Evolutionary conservation across 768 basidiomycete genomes (phyloP).

Genomic region (Clathrus columnatus): DNA sequence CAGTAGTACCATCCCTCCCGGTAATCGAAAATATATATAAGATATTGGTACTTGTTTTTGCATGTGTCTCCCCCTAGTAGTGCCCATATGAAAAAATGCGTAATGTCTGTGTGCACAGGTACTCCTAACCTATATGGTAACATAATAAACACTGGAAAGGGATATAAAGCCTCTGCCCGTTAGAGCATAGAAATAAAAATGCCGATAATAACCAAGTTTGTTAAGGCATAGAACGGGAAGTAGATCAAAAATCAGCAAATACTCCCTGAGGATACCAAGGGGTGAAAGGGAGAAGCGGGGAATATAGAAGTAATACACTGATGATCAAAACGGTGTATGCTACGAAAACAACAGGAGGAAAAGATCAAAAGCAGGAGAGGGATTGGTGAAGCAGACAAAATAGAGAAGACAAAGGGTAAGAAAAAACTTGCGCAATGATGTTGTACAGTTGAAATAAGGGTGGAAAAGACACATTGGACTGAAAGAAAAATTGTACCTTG

Average conservation of each 20-base stretch:
- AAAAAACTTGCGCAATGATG: conserved; percentile 7
- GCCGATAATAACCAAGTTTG: neutral
- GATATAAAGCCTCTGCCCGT: neutral
- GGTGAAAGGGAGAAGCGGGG: neutral
- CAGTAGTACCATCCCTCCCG: no score
- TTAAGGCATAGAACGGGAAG: neutral
- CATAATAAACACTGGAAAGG: neutral
- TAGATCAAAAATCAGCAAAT: neutral
- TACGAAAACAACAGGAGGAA: conserved; percentile 10
- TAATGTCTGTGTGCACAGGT: no score
- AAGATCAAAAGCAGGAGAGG: conserved; percentile 2
- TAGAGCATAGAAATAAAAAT: neutral
- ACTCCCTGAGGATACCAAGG: neutral
- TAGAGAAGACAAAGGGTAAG: neutral
- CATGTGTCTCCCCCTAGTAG: no score
- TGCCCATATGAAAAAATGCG: no score
- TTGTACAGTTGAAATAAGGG: conserved; percentile 8
- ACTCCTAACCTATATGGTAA: neutral
- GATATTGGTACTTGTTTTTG: no score
- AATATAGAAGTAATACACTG: neutral
- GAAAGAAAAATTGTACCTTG: neutral
- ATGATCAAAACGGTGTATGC: conserved; percentile 5
- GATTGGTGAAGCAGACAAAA: neutral
- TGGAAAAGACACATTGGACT: neutral
- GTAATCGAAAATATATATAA: no score